Evolutionary conservation across 2,329 filamentous ascomycete genomes (phyloP), one percentile per base, ranked within the genome.

Genomic region (Talaromyces albobiverticillius): DNA sequence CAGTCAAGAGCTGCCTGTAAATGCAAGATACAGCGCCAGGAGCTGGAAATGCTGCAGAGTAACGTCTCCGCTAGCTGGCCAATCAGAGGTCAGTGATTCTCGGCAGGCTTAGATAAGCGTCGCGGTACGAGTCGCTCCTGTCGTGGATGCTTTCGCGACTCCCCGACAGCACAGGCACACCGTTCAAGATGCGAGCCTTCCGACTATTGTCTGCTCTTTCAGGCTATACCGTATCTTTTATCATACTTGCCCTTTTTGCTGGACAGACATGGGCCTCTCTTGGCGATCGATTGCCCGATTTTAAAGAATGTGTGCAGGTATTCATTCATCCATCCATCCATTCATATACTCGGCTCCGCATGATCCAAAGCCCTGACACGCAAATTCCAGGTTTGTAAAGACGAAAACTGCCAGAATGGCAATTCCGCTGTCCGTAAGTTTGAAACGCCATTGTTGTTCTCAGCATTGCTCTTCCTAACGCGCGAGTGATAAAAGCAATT

Each of bases 271-370:
- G 78, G 51, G 94, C 91, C 25, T 96, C 92, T 4, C 65, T 85
- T 46, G 94, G 94, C 60, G 94, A 99, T 71, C 82, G 84, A 53
- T 78, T 96, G 56, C 90, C 90, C 16, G 91, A 95, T 65, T 99
- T 99, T 70, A 82, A 80, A 67, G 80, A 91, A 71, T 99, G 94
- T 70, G 83, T 97, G 51, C 75, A 90, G 79, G 93, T 95, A 77
- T 41, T 40, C 41, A 20, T 31, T 23, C n/a, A n/a, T n/a, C n/a
- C n/a, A n/a, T n/a, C n/a, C 14, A 42, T 22, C 23, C 23, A 26
- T n/a, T n/a, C n/a, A n/a, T n/a, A n/a, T n/a, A n/a, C n/a, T 18
- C 29, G 10, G 16, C 22, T 46, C 23, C 14, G 20, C 20, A 29
- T 29, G 43, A 9, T 14, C 29, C 18, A n/a, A 16, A 13, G 23